Evolutionary conservation across 768 basidiomycete genomes (phyloP).

Genomic region (Postia placenta): DNA sequence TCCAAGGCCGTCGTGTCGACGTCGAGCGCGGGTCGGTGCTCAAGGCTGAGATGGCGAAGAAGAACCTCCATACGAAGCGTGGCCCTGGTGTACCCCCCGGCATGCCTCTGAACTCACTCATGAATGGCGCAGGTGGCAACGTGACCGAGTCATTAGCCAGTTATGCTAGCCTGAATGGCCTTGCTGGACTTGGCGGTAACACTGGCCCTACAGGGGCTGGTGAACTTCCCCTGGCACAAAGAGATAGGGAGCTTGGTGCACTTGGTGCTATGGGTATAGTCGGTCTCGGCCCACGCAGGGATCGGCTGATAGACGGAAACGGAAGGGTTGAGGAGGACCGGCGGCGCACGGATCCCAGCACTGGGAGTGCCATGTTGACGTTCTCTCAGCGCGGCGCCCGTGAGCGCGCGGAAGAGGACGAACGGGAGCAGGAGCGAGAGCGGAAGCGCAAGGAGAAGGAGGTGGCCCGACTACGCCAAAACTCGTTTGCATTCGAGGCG

Average conservation of each 20-base stretch:
- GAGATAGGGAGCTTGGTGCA: slow-evolving; percentile 15
- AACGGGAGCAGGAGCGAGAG: slow-evolving; percentile 38
- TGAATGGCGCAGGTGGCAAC: slow-evolving; percentile 10
- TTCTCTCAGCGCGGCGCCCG: slow-evolving; percentile 43
- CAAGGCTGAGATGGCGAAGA: slow-evolving; percentile 99
- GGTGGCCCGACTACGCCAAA: slow-evolving; percentile 35
- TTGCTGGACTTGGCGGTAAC: slow-evolving; percentile 9
- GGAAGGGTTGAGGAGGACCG: slow-evolving; percentile 46
- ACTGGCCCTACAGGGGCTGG: slow-evolving; percentile 13
- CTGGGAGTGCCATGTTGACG: slow-evolving; percentile 31
- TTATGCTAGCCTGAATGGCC: slow-evolving; percentile 9
- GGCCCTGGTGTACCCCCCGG: slow-evolving; percentile 44
- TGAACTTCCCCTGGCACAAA: slow-evolving; percentile 11
- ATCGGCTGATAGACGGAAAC: slow-evolving; percentile 30
- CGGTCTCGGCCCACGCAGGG: slow-evolving; percentile 26
- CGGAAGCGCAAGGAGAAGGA: slow-evolving; percentile 50
- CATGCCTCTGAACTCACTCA: slow-evolving; percentile 12
- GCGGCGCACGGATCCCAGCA: slow-evolving; percentile 30
- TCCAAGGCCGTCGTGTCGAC: slow-evolving; percentile 89
- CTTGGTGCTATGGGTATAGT: slow-evolving; percentile 31
- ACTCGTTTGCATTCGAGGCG: slow-evolving; percentile 60
- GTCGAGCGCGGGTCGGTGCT: slow-evolving; percentile 88
- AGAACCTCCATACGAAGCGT: slow-evolving; percentile 95
- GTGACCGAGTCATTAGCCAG: slow-evolving; percentile 11
- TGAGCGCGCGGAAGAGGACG: slow-evolving; percentile 59